phyloP scores from a whole-genome alignment of 345 rosid species.

The Capsella bursapastoris region DNA sequence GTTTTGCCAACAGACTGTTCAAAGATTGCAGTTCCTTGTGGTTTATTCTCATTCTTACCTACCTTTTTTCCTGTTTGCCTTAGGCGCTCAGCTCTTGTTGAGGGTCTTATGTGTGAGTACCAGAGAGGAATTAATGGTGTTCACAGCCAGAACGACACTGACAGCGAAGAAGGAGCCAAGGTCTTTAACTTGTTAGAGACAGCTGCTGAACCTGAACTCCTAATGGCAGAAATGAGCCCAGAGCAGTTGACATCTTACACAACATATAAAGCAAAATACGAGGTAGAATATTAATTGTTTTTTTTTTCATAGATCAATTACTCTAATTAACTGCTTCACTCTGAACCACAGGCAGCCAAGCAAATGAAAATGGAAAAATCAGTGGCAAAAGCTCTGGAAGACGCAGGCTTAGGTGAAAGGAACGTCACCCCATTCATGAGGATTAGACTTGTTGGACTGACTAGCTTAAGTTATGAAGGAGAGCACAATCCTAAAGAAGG shows the following conservation, averaged over 20 bases:
- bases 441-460: slow-evolving; percentile 81
- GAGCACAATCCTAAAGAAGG: slow-evolving; percentile 61
- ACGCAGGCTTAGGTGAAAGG: slow-evolving; percentile 73
- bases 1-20: background rate
- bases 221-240: slow-evolving; percentile 93
- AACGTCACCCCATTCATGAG: slow-evolving; percentile 89
- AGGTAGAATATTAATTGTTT: slow-evolving; percentile 56
- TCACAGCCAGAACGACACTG: slow-evolving; percentile 57
- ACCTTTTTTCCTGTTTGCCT: slow-evolving; percentile 38
- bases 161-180: slow-evolving; percentile 87
- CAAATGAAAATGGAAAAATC: slow-evolving; percentile 66
- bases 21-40: slow-evolving; percentile 18
- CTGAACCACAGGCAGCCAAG: slow-evolving; percentile 62
- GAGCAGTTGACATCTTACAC: slow-evolving; percentile 79
- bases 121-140: slow-evolving; percentile 53
- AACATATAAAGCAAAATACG: slow-evolving; percentile 67
- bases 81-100: slow-evolving; percentile 72
- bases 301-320: slow-evolving; percentile 1
- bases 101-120: slow-evolving; percentile 69
- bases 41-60: slow-evolving; percentile 26
- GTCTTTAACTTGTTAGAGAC: slow-evolving; percentile 71
- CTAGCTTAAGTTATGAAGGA: slow-evolving; percentile 45
- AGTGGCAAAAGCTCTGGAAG: slow-evolving; percentile 69
- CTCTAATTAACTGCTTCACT: slow-evolving; percentile 10
- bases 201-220: slow-evolving; percentile 88